Evolutionary conservation across 345 rosid genomes (phyloP), one percentile per base, ranked within the genome.

Genomic region (Anacardium occidentale): DNA sequence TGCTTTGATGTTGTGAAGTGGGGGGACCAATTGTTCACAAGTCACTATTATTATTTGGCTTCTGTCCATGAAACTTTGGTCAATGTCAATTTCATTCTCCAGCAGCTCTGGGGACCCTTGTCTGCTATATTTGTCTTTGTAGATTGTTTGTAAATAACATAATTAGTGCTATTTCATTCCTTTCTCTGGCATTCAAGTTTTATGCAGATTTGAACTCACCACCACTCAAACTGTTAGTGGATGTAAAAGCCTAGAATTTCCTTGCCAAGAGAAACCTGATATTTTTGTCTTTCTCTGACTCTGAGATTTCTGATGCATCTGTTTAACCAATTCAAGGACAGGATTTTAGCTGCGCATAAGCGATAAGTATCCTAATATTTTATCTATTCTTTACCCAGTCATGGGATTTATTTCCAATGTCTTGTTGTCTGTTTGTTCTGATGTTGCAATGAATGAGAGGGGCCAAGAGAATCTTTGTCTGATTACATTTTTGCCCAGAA

Each of bases 81-180:
- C 83, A 68, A 58, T 83, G 86, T 89, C 87, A 71, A 78, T 83
- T 74, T 84, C 89, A 64, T 78, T 82, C 83, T 72, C 91, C 83
- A 83, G 84, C 92, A 87, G 17, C 76, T 61, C 77, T 66, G 72
- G 88, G 92, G 91, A 89, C 89, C 91, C 68, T 40, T 84, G 90
- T 86, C 90, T 85, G 73, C 73, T 73, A 20, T 50, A 69, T 77
- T 74, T 55, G 48, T 71, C 77, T 77, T 63, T 77, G 68, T 57
- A 74, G 68, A 50, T 82, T 72, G 75, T 70, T 44, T 48, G 71
- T 24, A 73, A 72, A 61, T 64, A 54, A 78, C n/a, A n/a, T 62
- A 29, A 67, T 69, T 59, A 73, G 65, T 63, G 56, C 57, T 57
- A 69, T 68, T 76, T 57, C 83, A 51, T 72, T 40, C 13, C 76